Base-by-base conservation (phyloP, 139 green algal genomes). In the Parachlorella kessleri region DNA sequence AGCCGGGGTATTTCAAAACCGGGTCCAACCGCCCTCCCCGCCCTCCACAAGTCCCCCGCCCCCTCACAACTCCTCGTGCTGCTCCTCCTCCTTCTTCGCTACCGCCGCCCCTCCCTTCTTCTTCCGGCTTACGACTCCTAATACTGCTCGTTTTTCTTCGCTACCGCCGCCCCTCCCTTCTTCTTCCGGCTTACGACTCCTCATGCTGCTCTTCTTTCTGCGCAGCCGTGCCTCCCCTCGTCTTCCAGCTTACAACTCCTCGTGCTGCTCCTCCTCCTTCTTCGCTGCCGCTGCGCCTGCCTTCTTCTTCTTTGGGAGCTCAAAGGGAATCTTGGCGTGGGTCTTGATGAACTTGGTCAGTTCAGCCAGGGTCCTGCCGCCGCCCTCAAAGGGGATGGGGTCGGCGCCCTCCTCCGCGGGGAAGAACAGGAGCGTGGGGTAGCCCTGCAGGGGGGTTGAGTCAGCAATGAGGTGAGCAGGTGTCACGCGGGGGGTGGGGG, bases 401-500 rank as follows among this genome's bases (percentile, higher is more conserved):
- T 75, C 55, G 14, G 77, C 69, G 40, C 35, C 77, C 53, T 78
- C 35, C 53, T 76, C 78, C 3, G 82, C 82, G 3, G 77, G 75
- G 77, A 84, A 87, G 72, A 81, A 83, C 3, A 87, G 24, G 4
- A 87, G 75, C n/a, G 82, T 87, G 72, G 82, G 82, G 82, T 75
- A 87, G 70, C 82, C 77, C 73, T 87, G 71, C 38, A 9, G 76
- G 18, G 33, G 33, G 5, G 48, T n/a, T n/a, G n/a, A n/a, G n/a
- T n/a, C n/a, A n/a, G n/a, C n/a, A n/a, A n/a, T n/a, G n/a, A n/a
- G n/a, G n/a, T n/a, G n/a, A n/a, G n/a, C n/a, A n/a, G n/a, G n/a
- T n/a, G n/a, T n/a, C n/a, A n/a, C n/a, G n/a, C n/a, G n/a, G n/a
- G n/a, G n/a, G n/a, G n/a, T n/a, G n/a, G n/a, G n/a, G n/a, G n/a